Evolutionary conservation across 2,329 filamentous ascomycete species (phyloP).

Genomic region (Drechslerella coelobrocha): DNA sequence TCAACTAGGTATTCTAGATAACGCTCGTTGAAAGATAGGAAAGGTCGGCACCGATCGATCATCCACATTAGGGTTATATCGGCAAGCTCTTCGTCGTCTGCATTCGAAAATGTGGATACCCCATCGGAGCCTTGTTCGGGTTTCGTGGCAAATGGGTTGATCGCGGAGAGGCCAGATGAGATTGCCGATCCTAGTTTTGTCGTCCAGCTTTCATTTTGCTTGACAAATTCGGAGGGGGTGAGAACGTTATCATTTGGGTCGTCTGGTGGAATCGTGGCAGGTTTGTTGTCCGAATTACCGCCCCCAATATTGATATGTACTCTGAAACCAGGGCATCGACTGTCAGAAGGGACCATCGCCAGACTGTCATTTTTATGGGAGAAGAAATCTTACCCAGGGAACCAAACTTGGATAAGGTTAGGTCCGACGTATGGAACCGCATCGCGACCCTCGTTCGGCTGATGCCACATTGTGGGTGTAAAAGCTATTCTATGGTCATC

Average conservation of each 20-base stretch:
- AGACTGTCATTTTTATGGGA: background rate
- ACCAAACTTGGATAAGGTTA: conserved; percentile 45
- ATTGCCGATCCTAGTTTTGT: conserved; percentile 15
- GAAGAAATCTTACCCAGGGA: conserved; percentile 28
- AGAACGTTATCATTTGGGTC: conserved; percentile 36
- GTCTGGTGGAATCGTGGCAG: conserved; percentile 37
- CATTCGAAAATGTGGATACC: conserved; percentile 19
- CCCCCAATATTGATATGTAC: conserved; percentile 65
- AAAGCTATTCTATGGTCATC: conserved; percentile 61
- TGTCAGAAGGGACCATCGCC: background rate
- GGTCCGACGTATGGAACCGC: conserved; percentile 50
- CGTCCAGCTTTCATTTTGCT: conserved; percentile 31
- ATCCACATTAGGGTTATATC: conserved; percentile 60
- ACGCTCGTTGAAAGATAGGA: conserved; percentile 53
- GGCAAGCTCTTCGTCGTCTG: conserved; percentile 54
- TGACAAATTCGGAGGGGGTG: conserved; percentile 30
- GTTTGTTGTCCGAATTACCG: conserved; percentile 57
- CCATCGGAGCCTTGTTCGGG: conserved; percentile 39
- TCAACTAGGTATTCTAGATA: conserved; percentile 48
- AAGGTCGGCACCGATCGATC: conserved; percentile 56
- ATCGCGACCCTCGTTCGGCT: conserved; percentile 56
- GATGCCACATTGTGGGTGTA: conserved; percentile 64
- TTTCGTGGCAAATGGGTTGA: conserved; percentile 25
- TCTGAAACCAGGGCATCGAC: conserved; percentile 62
- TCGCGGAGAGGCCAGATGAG: conserved; percentile 28